Base-by-base conservation (phyloP, 257 asterid species). In the Striga asiatica region DNA sequence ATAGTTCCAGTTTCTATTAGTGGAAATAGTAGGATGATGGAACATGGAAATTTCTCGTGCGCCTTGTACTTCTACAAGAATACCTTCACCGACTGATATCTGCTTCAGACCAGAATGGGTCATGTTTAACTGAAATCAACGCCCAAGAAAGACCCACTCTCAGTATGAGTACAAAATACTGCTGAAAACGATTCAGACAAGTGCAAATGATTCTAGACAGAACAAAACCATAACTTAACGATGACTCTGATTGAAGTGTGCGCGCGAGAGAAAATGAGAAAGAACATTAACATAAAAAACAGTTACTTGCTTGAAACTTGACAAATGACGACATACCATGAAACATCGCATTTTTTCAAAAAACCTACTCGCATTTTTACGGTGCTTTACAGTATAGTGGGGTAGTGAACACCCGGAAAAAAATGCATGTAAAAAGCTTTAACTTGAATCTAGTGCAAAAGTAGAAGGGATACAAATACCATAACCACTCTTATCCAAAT, bases 81-180 rank as follows among this genome's bases (percentile, higher is more conserved):
- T 81, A 64, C 94, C 97, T 76, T 89, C 80, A 42, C 85, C 75
- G 12, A 89, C 86, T 29, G 76, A 75, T 50, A 85, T 75, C 58
- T 76, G 74, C 52, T 78, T 72, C 74, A 89, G 70, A 58, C 87
- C 89, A 53, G 71, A 48, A 70, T 66, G 59, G 6, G 93, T 70
- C 46, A 55, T 58, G 70, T 83, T 77, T 53, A 61, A 41, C 95
- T 85, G 95, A 42, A 51, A 48, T 32, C 60, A 7, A 62, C 16
- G 14, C 46, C 29, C 54, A 56, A 16, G 62, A 41, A 32, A 52
- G 49, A 16, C 34, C 52, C 13, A 12, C 60, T 18, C 10, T 79
- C 47, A 71, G 58, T 4, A 35, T 10, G 3, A 12, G 22, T 1
- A 2, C 13, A n/a, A 6, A n/a, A n/a, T n/a, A n/a, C n/a, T n/a